phyloP scores from a whole-genome alignment of 495 filamentous ascomycete species.

The Tuber aestivum region DNA sequence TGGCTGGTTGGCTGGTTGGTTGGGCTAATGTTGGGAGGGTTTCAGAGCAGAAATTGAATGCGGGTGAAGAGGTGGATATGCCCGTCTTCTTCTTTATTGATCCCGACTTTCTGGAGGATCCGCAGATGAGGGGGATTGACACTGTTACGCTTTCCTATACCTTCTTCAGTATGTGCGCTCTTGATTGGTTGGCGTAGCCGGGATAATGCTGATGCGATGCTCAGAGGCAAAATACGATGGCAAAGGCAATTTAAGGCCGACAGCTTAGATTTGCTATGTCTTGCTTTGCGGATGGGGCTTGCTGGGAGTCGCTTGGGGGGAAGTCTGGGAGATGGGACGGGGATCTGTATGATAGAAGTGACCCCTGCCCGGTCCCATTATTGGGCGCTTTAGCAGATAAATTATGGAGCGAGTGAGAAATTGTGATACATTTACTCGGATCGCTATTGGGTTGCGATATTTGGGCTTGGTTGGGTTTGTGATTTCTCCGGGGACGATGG shows the following conservation, averaged over 20 bases:
- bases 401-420: background rate
- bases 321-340: background rate
- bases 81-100: conserved; percentile 99
- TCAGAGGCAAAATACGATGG: conserved; percentile 81
- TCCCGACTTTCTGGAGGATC: conserved; percentile 85
- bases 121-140: conserved; percentile 87
- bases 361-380: background rate
- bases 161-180: conserved; percentile 78
- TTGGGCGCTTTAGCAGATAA: background rate
- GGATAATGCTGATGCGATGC: conserved; percentile 40
- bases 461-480: background rate
- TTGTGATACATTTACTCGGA: background rate
- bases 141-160: conserved; percentile 95
- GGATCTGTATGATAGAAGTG: background rate
- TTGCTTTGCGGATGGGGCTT: background rate
- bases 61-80: conserved; percentile 98
- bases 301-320: background rate
- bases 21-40: too few relatives aligned
- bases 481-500: background rate
- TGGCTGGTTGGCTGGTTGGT: background rate
- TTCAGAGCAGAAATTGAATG: conserved; percentile 73
- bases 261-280: conserved; percentile 21
- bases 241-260: conserved; percentile 52
- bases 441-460: background rate
- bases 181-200: background rate